Conservation (phyloP, 768 basidiomycete species). For the Lactarius hengduanensis region DNA sequence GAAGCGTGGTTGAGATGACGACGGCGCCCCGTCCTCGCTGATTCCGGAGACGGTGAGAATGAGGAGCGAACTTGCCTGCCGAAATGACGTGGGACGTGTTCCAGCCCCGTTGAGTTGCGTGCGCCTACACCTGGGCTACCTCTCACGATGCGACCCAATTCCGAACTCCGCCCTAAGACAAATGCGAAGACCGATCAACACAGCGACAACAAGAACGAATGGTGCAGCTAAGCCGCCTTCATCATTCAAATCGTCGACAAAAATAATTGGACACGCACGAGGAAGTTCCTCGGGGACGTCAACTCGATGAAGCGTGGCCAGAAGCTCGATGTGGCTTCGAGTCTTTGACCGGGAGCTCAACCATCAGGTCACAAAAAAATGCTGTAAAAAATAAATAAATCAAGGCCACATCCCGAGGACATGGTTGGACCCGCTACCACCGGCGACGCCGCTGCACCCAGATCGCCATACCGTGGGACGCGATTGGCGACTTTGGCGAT, state of each 20-base stretch:
- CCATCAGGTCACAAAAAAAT: constrained; percentile 46
- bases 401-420: not conserved
- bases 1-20: constrained; percentile 6
- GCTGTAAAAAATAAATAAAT: not conserved
- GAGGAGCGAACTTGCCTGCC: not conserved
- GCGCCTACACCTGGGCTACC: not conserved
- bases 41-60: not conserved
- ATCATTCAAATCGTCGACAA: not conserved
- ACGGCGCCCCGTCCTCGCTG: no score
- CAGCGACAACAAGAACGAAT: no score
- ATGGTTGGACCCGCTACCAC: constrained; percentile 37
- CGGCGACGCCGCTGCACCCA: not conserved
- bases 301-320: constrained; percentile 66
- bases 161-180: not conserved
- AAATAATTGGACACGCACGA: constrained; percentile 45
- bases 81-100: constrained; percentile 1
- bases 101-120: not conserved
- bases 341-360: constrained; percentile 53
- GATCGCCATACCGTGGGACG: constrained; percentile 49
- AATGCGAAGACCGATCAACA: not conserved
- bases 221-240: no score
- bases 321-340: constrained; percentile 48
- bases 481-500: constrained; percentile 62
- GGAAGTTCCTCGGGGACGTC: constrained; percentile 38
- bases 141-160: not conserved